These are phyloP conservation scores for Spinacia oleracea DNA, from an alignment of 179 eudicot genomes.

Conservation along the genomic window DNA sequence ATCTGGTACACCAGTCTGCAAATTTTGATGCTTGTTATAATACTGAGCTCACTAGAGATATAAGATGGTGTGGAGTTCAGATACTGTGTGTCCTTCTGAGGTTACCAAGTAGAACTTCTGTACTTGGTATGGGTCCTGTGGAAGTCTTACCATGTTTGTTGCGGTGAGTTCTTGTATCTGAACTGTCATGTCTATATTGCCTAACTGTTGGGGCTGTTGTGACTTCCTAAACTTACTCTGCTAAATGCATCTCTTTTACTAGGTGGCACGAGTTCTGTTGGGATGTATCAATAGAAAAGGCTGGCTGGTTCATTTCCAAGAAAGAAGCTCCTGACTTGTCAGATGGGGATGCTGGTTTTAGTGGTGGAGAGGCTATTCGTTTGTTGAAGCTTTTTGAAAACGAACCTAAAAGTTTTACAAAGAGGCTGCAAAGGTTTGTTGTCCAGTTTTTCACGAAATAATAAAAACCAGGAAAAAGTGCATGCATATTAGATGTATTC, in stretches of 20 bases:
- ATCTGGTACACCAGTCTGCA: constrained; percentile 46
- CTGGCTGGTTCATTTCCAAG: constrained; percentile 60
- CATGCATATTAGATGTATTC: neutral
- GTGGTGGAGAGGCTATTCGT: constrained; percentile 28
- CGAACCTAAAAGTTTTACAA: constrained; percentile 33
- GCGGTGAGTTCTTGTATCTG: constrained; percentile 51
- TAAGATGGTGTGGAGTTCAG: constrained; percentile 78
- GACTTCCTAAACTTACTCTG: neutral
- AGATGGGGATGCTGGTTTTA: constrained; percentile 27
- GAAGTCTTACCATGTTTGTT: constrained; percentile 61
- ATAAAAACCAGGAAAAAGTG: neutral
- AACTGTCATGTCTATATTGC: constrained; percentile 2
- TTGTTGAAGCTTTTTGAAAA: constrained; percentile 33
- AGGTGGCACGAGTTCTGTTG: constrained; percentile 88
- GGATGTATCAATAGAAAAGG: constrained; percentile 80
- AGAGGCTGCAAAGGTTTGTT: constrained; percentile 35
- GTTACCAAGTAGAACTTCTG: constrained; percentile 50
- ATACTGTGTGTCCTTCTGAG: constrained; percentile 61
- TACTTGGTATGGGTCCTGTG: constrained; percentile 48
- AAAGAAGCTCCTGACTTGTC: constrained; percentile 18
- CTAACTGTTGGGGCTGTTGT: constrained; percentile 10
- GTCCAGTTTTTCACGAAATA: neutral
- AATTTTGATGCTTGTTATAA: constrained; percentile 33
- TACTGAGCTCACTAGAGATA: constrained; percentile 43
- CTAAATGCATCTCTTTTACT: neutral